phyloP scores from a whole-genome alignment of 2,329 filamentous ascomycete species.

The Sphaerulina populicola region DNA sequence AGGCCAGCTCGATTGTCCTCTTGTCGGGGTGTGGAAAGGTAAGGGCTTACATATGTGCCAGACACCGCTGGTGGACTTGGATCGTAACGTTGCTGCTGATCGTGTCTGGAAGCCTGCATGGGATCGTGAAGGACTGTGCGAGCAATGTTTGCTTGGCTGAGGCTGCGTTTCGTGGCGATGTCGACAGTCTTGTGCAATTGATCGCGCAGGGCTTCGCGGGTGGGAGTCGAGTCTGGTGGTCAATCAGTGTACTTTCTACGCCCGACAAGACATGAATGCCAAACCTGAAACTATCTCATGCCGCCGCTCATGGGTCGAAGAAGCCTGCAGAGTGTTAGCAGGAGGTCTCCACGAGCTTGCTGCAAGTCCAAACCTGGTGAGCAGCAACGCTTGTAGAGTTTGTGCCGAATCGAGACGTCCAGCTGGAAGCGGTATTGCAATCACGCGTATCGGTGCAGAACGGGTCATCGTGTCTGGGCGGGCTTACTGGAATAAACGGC shows the following conservation, averaged over 20 bases:
- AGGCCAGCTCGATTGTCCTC: neutral
- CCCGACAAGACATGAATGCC: neutral
- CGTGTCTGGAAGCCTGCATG: slow-evolving; percentile 14
- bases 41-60: neutral
- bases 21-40: neutral
- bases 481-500: neutral
- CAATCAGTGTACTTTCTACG: neutral
- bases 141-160: slow-evolving; percentile 23
- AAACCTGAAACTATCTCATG: neutral
- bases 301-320: neutral
- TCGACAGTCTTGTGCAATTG: slow-evolving; percentile 27
- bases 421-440: neutral
- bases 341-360: accelerated
- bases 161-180: slow-evolving; percentile 23
- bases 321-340: neutral
- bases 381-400: neutral
- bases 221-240: slow-evolving; percentile 4
- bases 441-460: neutral
- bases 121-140: slow-evolving; percentile 31
- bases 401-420: neutral
- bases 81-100: neutral
- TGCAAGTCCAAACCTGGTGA: neutral
- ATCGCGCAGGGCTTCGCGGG: slow-evolving; percentile 23
- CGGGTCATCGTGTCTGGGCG: neutral
- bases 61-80: no score